Conservation (phyloP, 78 protist species). For the Capsaspora owczarzaki region DNA sequence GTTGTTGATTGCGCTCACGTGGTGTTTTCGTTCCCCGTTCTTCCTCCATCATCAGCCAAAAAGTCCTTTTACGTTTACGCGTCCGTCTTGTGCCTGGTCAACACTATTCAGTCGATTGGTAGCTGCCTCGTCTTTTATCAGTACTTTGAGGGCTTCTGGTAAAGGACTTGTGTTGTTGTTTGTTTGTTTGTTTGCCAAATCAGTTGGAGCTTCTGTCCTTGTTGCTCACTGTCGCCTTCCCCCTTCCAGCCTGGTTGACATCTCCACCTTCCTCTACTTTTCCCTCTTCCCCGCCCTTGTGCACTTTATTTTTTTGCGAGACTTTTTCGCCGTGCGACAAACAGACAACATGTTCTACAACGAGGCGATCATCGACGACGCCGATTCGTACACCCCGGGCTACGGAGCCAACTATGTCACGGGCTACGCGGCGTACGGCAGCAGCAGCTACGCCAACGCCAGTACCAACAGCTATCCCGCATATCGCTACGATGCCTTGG, state of each 20-base stretch:
- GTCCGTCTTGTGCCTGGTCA: not conserved
- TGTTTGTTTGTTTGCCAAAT: not conserved
- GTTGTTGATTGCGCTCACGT: not conserved
- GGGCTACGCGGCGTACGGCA: too few relatives aligned
- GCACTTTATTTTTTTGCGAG: not conserved
- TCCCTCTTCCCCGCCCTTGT: not conserved
- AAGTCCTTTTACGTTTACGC: not conserved
- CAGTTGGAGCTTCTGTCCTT: not conserved
- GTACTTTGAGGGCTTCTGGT: not conserved
- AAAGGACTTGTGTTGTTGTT: not conserved
- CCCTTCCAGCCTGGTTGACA: not conserved
- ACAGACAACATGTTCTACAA: not conserved
- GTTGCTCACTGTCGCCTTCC: not conserved
- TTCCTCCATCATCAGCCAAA: not conserved
- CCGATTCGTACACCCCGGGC: too few relatives aligned
- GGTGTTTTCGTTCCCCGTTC: not conserved
- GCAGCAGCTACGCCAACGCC: too few relatives aligned
- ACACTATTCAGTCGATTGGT: not conserved
- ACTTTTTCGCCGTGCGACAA: not conserved
- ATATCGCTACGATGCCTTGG: too few relatives aligned
- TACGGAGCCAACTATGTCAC: too few relatives aligned
- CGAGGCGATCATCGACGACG: not conserved
- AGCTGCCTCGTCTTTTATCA: not conserved
- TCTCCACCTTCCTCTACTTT: not conserved
- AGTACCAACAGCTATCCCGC: too few relatives aligned